These are phyloP conservation scores for Coprinellus micaceus DNA, from an alignment of 768 basidiomycete genomes.

Conservation along the genomic window DNA sequence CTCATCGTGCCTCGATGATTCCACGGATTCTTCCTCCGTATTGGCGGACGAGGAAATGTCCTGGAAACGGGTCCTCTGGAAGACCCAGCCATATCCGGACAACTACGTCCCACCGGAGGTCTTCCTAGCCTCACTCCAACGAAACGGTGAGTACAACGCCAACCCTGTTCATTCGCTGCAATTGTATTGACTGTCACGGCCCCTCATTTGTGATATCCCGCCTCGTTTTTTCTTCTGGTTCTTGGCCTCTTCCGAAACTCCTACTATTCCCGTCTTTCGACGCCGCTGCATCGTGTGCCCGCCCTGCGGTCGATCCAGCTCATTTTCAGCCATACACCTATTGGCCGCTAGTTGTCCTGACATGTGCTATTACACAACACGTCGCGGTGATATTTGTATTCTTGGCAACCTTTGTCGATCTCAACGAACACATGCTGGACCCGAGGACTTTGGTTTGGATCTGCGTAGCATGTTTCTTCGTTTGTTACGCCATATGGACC, in stretches of 20 bases:
- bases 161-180: too few relatives aligned
- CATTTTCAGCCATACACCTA: slow-evolving; percentile 59
- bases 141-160: slow-evolving; percentile 57
- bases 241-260: not conserved
- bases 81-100: slow-evolving; percentile 70
- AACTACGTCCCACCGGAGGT: slow-evolving; percentile 74
- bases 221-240: slow-evolving; percentile 6
- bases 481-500: slow-evolving; percentile 61
- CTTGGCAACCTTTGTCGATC: slow-evolving; percentile 70
- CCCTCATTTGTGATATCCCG: too few relatives aligned
- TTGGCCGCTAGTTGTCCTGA: slow-evolving; percentile 63
- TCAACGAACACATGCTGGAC: slow-evolving; percentile 62
- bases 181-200: too few relatives aligned
- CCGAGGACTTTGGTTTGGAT: slow-evolving; percentile 66
- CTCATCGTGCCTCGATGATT: too few relatives aligned
- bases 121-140: slow-evolving; percentile 76
- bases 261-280: not conserved
- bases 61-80: slow-evolving; percentile 86
- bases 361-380: slow-evolving; percentile 82
- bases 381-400: slow-evolving; percentile 78
- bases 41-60: too few relatives aligned
- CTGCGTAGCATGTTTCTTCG: slow-evolving; percentile 55
- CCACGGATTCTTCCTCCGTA: too few relatives aligned
- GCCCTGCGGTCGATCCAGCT: slow-evolving; percentile 7
- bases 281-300: slow-evolving; percentile 7